A percentile compares a stretch with the other conserved stretches of the same genome.
phyloP scores from a whole-genome alignment of 1,284 basidiomycete genomes.

The Tilletiaria anomala region DNA sequence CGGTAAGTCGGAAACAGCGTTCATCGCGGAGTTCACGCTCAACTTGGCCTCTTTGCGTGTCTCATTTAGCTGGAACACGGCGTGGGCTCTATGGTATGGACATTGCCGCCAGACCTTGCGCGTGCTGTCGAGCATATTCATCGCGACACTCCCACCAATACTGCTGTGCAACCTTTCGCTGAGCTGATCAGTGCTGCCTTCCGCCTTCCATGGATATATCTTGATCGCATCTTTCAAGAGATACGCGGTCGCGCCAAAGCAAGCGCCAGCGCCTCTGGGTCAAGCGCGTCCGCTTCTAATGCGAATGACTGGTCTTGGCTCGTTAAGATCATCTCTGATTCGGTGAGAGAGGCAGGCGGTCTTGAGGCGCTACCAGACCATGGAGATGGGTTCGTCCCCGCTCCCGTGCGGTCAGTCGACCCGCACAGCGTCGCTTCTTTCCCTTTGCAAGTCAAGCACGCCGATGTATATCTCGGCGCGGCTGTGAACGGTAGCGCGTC shows the following conservation, averaged over 20 bases:
- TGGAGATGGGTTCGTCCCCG: background rate
- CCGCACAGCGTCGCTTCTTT: slow-evolving; percentile 70
- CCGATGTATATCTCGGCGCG: slow-evolving; percentile 66
- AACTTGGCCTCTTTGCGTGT: too few species aligned
- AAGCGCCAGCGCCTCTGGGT: background rate
- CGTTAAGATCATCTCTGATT: background rate
- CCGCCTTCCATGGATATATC: slow-evolving; percentile 61
- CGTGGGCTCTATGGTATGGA: slow-evolving; percentile 84
- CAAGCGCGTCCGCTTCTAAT: too few species aligned
- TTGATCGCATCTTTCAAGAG: background rate
- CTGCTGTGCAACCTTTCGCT: slow-evolving; percentile 48
- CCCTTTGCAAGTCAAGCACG: slow-evolving; percentile 74
- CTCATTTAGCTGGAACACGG: slow-evolving; percentile 48
- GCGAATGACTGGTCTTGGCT: too few species aligned
- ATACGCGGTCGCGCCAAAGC: background rate
- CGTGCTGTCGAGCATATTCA: slow-evolving; percentile 57
- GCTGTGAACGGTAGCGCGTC: background rate
- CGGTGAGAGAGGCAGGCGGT: slow-evolving; percentile 9
- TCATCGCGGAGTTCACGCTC: too few species aligned
- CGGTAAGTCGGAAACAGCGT: slow-evolving; percentile 41
- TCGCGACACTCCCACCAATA: slow-evolving; percentile 19
- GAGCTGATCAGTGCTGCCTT: slow-evolving; percentile 82
- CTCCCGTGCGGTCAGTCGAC: slow-evolving; percentile 53
- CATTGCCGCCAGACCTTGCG: slow-evolving; percentile 65
- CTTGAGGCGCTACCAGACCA: slow-evolving; percentile 7